phyloP scores from a whole-genome alignment of 768 basidiomycete genomes.

The Tulasnella sp. region DNA sequence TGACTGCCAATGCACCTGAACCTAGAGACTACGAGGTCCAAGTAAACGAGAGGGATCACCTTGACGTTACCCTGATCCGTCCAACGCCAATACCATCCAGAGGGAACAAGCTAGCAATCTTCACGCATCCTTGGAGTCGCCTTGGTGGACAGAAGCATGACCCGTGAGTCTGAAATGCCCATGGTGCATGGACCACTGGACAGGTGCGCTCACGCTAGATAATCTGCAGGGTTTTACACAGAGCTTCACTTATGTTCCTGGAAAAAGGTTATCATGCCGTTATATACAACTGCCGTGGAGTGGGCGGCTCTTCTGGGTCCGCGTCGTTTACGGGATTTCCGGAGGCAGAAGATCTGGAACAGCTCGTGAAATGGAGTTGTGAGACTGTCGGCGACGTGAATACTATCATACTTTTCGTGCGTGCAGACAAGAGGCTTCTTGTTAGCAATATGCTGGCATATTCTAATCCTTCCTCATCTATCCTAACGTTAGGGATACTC shows the following conservation, averaged over 20 bases:
- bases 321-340: slow-evolving; percentile 70
- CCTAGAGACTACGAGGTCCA: slow-evolving; percentile 1
- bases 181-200: slow-evolving; percentile 1
- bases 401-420: slow-evolving; percentile 61
- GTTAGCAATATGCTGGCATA: not conserved
- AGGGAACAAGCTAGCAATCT: slow-evolving; percentile 52
- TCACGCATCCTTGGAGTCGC: slow-evolving; percentile 85
- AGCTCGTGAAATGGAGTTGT: slow-evolving; percentile 52
- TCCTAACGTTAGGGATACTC: slow-evolving; percentile 71
- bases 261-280: slow-evolving; percentile 60
- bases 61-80: slow-evolving; percentile 13
- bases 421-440: slow-evolving; percentile 38
- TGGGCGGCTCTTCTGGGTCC: slow-evolving; percentile 73
- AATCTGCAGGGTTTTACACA: slow-evolving; percentile 47
- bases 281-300: slow-evolving; percentile 77
- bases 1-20: not conserved
- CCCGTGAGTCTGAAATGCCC: slow-evolving; percentile 55
- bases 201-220: not conserved
- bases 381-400: slow-evolving; percentile 47
- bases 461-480: not conserved
- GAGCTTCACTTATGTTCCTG: slow-evolving; percentile 46
- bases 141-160: slow-evolving; percentile 77
- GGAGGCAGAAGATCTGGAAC: slow-evolving; percentile 71
- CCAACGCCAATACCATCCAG: not conserved
- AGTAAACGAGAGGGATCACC: slow-evolving; percentile 15